phyloP scores from a whole-genome alignment of 2,329 filamentous ascomycete species.

The Plectosphaerella plurivora region DNA sequence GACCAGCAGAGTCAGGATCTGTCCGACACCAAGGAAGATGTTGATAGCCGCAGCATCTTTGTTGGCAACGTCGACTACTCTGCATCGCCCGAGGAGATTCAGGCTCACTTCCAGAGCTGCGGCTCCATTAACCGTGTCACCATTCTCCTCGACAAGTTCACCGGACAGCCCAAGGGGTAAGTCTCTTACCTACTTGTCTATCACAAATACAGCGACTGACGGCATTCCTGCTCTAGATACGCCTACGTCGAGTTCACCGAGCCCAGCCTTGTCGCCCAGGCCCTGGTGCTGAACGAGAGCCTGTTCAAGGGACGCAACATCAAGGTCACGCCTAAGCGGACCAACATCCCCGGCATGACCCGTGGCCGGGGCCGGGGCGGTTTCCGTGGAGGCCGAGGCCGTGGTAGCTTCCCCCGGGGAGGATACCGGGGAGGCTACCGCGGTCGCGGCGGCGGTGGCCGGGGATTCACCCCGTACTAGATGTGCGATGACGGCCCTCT shows the following conservation, averaged over 20 bases:
- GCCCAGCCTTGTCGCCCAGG: slow-evolving; percentile 86
- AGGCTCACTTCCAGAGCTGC: slow-evolving; percentile 96
- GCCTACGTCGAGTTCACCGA: slow-evolving; percentile 98
- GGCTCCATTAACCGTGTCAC: slow-evolving; percentile 98
- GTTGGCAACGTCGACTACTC: slow-evolving; percentile 99
- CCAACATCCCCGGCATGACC: slow-evolving; percentile 92
- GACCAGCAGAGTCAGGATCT: slow-evolving; percentile 81
- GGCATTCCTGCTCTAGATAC: slow-evolving; percentile 57
- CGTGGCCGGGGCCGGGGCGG: slow-evolving; percentile 66
- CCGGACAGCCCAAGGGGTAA: slow-evolving; percentile 98
- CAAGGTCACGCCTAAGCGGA: slow-evolving; percentile 93
- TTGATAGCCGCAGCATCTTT: slow-evolving; percentile 94
- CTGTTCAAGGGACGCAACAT: slow-evolving; percentile 91
- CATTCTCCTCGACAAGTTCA: slow-evolving; percentile 96
- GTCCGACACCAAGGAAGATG: slow-evolving; percentile 79
- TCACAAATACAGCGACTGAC: not conserved
- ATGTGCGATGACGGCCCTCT: not conserved
- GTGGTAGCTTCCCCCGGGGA: slow-evolving; percentile 52
- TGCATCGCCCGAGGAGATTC: slow-evolving; percentile 94
- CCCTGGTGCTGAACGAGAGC: slow-evolving; percentile 93
- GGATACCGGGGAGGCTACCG: slow-evolving; percentile 66
- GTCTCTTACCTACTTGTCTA: slow-evolving; percentile 20
- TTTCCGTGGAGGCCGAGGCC: slow-evolving; percentile 43
- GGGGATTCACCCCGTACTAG: slow-evolving; percentile 64
- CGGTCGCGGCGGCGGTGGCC: slow-evolving; percentile 59